These are phyloP conservation scores for Aspergillus sclerotialis DNA, from an alignment of 2,329 filamentous ascomycete genomes.

Conservation along the genomic window DNA sequence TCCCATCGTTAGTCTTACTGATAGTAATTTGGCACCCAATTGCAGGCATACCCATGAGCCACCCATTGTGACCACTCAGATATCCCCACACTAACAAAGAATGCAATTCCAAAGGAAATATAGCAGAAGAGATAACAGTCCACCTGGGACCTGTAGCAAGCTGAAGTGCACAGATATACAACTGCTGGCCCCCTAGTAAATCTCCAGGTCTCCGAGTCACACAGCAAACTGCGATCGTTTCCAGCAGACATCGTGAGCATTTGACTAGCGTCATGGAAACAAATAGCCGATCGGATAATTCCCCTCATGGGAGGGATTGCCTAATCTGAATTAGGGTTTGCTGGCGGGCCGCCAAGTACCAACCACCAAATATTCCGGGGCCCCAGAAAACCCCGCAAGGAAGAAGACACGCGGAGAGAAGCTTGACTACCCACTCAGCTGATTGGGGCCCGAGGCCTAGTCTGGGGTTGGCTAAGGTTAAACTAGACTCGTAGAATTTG, in stretches of 20 bases:
- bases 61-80: constrained; percentile 1
- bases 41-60: constrained; percentile 3
- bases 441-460: too few species aligned
- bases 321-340: neutral
- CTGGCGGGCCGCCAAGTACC: too few species aligned
- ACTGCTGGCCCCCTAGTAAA: neutral
- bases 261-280: neutral
- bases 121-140: too few species aligned
- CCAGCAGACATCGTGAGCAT: neutral
- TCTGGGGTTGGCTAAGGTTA: too few species aligned
- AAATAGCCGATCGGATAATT: neutral
- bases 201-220: neutral
- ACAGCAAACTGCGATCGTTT: neutral
- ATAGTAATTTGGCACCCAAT: neutral
- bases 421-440: too few species aligned
- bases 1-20: neutral
- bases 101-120: too few species aligned
- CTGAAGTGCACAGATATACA: neutral
- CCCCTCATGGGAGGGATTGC: neutral
- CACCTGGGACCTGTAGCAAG: too few species aligned
- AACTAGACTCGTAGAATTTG: too few species aligned
- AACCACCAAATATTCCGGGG: neutral
- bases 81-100: neutral
- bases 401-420: too few species aligned
- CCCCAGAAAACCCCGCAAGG: too few species aligned